Evolutionary conservation across 164 flowering plant genomes (phyloP), one percentile per base, ranked within the genome.

Genomic region (Stephania cephalantha): DNA sequence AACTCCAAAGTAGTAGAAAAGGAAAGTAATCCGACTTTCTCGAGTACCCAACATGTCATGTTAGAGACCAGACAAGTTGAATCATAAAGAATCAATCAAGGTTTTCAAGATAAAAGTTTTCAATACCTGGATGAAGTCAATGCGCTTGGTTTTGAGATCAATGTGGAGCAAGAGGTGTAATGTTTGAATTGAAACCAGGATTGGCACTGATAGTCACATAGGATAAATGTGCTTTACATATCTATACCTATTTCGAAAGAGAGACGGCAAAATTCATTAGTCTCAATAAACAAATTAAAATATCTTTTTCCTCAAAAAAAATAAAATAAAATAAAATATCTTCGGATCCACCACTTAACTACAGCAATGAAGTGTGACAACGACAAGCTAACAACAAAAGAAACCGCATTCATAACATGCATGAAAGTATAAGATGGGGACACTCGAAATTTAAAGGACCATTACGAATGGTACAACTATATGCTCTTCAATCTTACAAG

Each of bases 301-400:
- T 20, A 18, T n/a, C 6, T 61, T 3, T 25, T 25, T 25, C 25
- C 25, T 25, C 25, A 25, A 25, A 25, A 25, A 25, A 25, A 25
- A 25, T 25, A 25, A 61, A 18, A 18, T 22, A 3, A 61, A n/a
- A 3, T 61, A 25, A 18, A 61, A 61, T 20, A 18, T n/a, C 6
- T 61, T 3, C 65, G n/a, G 22, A n/a, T n/a, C 66, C 66, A 2
- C 25, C 20, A 5, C 25, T 18, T 20, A 17, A 61, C 8, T 61
- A 8, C 66, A 61, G 25, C 66, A 61, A 61, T 61, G 66, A 61
- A 61, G 66, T 61, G 20, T 61, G 66, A 61, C 66, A 20, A n/a
- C 20, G 66, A 61, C 66, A 61, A 25, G 20, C 25, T 6, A 61
- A 61, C 66, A 61, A 61, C 20, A n/a, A 6, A 17, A 5, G 25